Percentiles rank a stretch among this genome's conserved stretches.
These are phyloP conservation scores for Pythium volutum DNA, from an alignment of 352 stramenopile species.

Conservation along the genomic window DNA sequence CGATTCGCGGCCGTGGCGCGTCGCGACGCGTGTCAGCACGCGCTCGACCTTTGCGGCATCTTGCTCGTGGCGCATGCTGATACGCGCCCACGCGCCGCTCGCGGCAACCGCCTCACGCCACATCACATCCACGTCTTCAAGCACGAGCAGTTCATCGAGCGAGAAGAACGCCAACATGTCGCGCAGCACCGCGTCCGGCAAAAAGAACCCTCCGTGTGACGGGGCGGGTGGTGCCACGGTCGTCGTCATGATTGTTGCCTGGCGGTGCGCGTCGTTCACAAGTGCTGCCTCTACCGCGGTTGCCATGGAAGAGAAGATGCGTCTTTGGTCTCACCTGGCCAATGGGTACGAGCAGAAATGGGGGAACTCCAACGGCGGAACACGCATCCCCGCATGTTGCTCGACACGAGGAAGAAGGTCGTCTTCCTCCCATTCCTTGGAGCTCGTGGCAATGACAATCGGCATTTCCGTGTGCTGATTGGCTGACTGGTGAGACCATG, in stretches of 20 bases:
- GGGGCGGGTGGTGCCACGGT: not conserved
- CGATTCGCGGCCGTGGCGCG: constrained; percentile 37
- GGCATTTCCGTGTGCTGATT: constrained; percentile 5
- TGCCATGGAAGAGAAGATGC: not conserved
- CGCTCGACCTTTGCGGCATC: constrained; percentile 25
- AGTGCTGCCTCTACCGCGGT: not conserved
- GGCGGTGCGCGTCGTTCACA: not conserved
- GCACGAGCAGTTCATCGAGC: constrained; percentile 45
- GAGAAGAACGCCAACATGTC: constrained; percentile 51
- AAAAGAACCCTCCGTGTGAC: not conserved
- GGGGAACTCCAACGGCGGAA: constrained; percentile 18
- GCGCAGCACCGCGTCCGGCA: constrained; percentile 31
- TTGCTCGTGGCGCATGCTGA: constrained; percentile 36
- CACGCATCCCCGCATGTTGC: not conserved
- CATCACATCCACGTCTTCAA: constrained; percentile 39
- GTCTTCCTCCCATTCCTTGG: constrained; percentile 1
- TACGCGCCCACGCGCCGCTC: constrained; percentile 31
- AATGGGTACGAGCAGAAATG: constrained; percentile 4
- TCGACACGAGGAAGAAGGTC: not conserved
- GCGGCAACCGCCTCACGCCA: constrained; percentile 36
- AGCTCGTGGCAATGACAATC: constrained; percentile 16
- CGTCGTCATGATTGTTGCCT: not conserved
- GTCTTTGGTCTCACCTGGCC: not conserved
- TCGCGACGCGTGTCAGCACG: constrained; percentile 32
- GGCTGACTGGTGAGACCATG: not conserved